Evolutionary conservation across 169 alveolate species (phyloP).

Genomic region (Cyclospora cayetanensis): DNA sequence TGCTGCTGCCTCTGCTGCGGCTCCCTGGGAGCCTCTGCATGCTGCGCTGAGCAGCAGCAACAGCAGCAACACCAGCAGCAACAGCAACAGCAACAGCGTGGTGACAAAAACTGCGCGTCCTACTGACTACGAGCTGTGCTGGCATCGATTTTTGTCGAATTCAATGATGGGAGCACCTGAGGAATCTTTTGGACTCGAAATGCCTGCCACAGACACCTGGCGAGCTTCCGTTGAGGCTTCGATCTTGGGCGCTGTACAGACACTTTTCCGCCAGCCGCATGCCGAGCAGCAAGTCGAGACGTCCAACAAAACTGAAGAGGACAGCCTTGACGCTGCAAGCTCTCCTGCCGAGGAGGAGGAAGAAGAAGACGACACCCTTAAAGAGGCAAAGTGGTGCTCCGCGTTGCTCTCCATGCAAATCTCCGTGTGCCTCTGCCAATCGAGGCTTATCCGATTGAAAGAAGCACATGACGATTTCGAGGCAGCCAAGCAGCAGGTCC

Average conservation of each 20-base stretch:
- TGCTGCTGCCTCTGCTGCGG: not conserved
- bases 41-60: not conserved
- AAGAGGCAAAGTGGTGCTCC: slow-evolving; percentile 10
- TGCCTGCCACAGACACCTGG: not conserved
- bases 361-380: not conserved
- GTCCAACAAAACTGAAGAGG: not conserved
- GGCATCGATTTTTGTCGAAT: slow-evolving; percentile 19
- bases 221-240: not conserved
- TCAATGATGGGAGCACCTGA: not conserved
- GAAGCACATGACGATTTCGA: slow-evolving; percentile 2
- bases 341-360: not conserved
- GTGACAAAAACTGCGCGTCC: not conserved
- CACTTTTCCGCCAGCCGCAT: not conserved
- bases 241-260: not conserved
- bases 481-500: slow-evolving; percentile 29
- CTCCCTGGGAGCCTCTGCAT: not conserved
- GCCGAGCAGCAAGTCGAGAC: not conserved
- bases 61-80: slow-evolving; percentile 6
- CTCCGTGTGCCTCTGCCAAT: not conserved
- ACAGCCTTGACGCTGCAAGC: not conserved
- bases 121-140: not conserved
- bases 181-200: not conserved
- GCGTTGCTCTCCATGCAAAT: not conserved
- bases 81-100: not conserved
- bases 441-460: not conserved